Conservation (phyloP, 352 stramenopile species). For the Elongisporangium senticosum region DNA sequence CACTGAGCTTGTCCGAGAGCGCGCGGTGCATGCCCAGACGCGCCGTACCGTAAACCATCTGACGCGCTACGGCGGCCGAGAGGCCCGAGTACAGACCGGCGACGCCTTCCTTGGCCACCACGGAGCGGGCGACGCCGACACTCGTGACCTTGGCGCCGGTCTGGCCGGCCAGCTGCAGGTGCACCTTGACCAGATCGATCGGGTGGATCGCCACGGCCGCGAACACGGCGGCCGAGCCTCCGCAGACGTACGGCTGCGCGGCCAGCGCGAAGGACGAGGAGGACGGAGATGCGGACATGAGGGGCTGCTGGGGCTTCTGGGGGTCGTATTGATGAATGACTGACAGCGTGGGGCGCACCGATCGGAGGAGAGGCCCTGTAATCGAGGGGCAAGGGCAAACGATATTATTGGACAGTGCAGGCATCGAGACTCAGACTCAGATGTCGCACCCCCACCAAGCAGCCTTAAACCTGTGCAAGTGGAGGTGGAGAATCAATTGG, state of each 20-base stretch:
- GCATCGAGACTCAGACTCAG: neutral
- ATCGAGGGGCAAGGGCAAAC: neutral
- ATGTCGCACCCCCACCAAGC: neutral
- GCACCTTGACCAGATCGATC: slow-evolving; percentile 90
- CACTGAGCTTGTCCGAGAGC: slow-evolving; percentile 75
- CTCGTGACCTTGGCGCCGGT: slow-evolving; percentile 70
- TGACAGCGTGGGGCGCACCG: neutral
- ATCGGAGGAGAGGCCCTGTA: neutral
- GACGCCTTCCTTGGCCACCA: slow-evolving; percentile 78
- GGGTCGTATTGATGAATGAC: neutral
- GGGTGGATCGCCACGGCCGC: slow-evolving; percentile 83
- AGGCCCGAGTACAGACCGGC: slow-evolving; percentile 79
- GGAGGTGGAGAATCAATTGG: neutral
- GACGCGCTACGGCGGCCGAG: slow-evolving; percentile 70
- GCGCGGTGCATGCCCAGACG: slow-evolving; percentile 83
- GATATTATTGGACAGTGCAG: neutral
- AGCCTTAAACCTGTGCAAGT: neutral
- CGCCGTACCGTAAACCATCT: slow-evolving; percentile 85
- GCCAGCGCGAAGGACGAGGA: slow-evolving; percentile 46
- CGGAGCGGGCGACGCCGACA: slow-evolving; percentile 67
- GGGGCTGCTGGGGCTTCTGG: slow-evolving; percentile 1
- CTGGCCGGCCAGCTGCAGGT: slow-evolving; percentile 83
- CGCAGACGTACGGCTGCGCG: slow-evolving; percentile 77
- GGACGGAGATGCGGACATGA: slow-evolving; percentile 20
- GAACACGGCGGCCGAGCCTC: slow-evolving; percentile 66